Evolutionary conservation across 768 basidiomycete species (phyloP), one percentile per base, ranked within the genome.

Genomic region (Podaxis sp.): DNA sequence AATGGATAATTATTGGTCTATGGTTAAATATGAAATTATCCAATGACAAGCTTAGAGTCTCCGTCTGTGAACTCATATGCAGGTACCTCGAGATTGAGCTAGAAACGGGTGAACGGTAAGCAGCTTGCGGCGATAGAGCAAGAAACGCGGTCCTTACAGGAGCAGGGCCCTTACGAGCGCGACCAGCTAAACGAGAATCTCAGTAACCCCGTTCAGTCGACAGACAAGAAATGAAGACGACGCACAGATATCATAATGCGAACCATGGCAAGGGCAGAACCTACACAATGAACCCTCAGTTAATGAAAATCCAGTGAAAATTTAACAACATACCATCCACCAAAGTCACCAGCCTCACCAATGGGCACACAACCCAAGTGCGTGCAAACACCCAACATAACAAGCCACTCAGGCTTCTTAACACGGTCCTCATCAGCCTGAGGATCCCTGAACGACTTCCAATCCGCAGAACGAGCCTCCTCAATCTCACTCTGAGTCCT

Each of bases 181-280:
- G 94, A 66, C 96, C 96, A 72, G 95, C 93, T 94, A 65, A 47
- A 66, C 15, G 9, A 64, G 27, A 60, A 15, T 4, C n/a, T 53
- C 24, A 36, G 61, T 69, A 36, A 69, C 49, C 49, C 55, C 59
- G 47, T 59, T 55, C 9, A 57, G 53, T 22, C 65, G 11, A 55
- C 43, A 47, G n/a, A 43, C 17, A 40, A 41, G 58, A 33, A 22
- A 25, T 37, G 2, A 53, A 58, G 55, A n/a, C 27, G 38, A 66
- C 90, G 64, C 69, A 93, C 91, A 96, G 63, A 97, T 97, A 76
- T 98, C 95, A 71, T 95, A 96, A 73, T 99, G 96, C 57, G 96
- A 98, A 73, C 96, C 97, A 76, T 98, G 96, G 82, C 96, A 98
- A 57, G 96, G 95, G 82, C 95, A 96, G 88, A 96, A 94, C 87